Percentiles rank a stretch among this genome's conserved stretches.
Conservation (phyloP, 495 filamentous ascomycete genomes). For the Cetradonia linearis region DNA sequence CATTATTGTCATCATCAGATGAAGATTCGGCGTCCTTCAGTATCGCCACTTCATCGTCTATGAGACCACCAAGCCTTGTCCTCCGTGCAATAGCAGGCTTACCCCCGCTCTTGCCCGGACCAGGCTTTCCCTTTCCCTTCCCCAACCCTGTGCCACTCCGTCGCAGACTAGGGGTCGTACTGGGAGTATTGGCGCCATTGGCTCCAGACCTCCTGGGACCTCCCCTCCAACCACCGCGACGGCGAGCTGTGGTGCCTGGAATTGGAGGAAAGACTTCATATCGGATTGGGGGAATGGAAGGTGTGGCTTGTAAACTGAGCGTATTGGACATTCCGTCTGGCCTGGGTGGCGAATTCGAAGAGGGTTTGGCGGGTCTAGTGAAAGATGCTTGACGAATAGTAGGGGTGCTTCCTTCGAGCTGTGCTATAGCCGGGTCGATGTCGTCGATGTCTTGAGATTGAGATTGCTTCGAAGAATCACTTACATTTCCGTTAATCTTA, state of each 20-base stretch:
- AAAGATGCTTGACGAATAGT: constrained; percentile 6
- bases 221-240: constrained; percentile 25
- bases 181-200: constrained; percentile 19
- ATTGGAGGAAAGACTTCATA: constrained; percentile 30
- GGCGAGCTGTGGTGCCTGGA: constrained; percentile 22
- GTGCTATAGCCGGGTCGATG: constrained; percentile 15
- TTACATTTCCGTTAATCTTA: constrained; percentile 27
- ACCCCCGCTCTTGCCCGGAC: not conserved
- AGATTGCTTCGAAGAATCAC: constrained; percentile 15
- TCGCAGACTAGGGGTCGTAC: constrained; percentile 12
- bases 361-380: constrained; percentile 8
- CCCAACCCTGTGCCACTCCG: constrained; percentile 13
- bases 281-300: constrained; percentile 23
- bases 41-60: constrained; percentile 5
- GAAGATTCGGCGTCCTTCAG: not conserved
- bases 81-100: constrained; percentile 2
- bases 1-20: constrained; percentile 14
- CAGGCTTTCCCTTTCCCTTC: constrained; percentile 10
- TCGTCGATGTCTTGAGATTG: constrained; percentile 11
- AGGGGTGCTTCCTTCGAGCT: constrained; percentile 13
- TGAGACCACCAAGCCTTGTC: not conserved
- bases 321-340: constrained; percentile 10
- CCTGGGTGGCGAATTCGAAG: constrained; percentile 4
- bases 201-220: constrained; percentile 15
- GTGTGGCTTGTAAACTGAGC: not conserved